These are phyloP conservation scores for Chlamydomonas sp. DNA, from an alignment of 139 green algal genomes.

Conservation along the genomic window DNA sequence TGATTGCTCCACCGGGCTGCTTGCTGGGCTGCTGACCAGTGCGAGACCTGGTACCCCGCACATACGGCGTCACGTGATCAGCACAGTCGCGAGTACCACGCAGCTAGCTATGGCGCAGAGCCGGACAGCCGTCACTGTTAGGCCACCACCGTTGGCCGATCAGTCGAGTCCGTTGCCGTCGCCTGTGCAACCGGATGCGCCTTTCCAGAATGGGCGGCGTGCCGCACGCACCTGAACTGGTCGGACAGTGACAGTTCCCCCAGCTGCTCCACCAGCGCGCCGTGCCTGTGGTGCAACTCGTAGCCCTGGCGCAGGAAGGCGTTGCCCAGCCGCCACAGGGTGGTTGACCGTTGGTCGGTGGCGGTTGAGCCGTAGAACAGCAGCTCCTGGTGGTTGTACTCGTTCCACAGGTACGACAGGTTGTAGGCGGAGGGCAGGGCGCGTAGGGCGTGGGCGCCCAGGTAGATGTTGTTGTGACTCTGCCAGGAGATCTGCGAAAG, in stretches of 20 bases:
- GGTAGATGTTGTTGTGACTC: constrained; percentile 27
- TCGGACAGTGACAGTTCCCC: not conserved
- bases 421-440: constrained; percentile 20
- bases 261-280: not conserved
- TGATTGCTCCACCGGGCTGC: too few relatives aligned
- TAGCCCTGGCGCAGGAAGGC: constrained; percentile 31
- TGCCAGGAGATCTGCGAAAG: constrained; percentile 4
- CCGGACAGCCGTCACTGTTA: too few relatives aligned
- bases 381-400: constrained; percentile 22
- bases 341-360: not conserved
- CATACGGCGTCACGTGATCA: too few relatives aligned
- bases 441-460: not conserved
- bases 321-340: constrained; percentile 50
- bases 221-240: constrained; percentile 15
- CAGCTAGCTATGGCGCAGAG: too few relatives aligned
- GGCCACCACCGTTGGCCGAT: too few relatives aligned
- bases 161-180: too few relatives aligned
- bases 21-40: too few relatives aligned
- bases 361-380: constrained; percentile 5
- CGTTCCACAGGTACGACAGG: constrained; percentile 21
- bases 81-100: too few relatives aligned
- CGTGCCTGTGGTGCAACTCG: constrained; percentile 32
- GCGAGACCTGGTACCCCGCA: too few relatives aligned
- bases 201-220: not conserved
- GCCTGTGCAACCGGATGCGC: too few relatives aligned